phyloP scores from a whole-genome alignment of 2,329 filamentous ascomycete genomes.

The Penicillium sp. region DNA sequence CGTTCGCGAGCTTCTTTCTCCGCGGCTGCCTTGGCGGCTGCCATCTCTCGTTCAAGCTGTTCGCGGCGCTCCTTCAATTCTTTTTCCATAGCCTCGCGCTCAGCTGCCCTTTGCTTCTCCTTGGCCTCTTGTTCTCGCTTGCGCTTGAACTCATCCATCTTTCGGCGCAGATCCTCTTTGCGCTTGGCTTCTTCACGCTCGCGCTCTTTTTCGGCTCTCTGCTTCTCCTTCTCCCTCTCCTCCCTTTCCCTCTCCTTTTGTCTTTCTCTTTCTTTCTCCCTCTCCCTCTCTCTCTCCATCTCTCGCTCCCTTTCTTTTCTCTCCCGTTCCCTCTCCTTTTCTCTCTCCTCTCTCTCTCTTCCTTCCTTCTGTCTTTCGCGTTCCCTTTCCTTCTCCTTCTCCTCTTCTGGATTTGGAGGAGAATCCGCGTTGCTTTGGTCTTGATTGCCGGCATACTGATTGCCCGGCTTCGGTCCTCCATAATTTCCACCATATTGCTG shows the following conservation, averaged over 20 bases:
- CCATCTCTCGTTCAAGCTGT: conserved; percentile 40
- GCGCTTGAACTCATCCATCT: conserved; percentile 40
- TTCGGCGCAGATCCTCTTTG: conserved; percentile 38
- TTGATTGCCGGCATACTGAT: conserved; percentile 37
- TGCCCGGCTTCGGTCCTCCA: conserved; percentile 29
- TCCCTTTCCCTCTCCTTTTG: conserved; percentile 2
- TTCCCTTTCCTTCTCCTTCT: not conserved
- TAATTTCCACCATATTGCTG: conserved; percentile 31
- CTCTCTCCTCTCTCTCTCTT: conserved; percentile 4
- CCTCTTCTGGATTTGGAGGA: conserved; percentile 15
- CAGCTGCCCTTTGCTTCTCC: conserved; percentile 39
- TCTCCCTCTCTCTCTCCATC: not conserved
- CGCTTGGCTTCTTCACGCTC: conserved; percentile 34
- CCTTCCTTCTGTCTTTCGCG: conserved; percentile 12
- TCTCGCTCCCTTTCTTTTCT: conserved; percentile 23
- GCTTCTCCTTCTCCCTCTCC: conserved; percentile 19
- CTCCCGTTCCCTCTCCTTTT: conserved; percentile 11
- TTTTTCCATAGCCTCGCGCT: conserved; percentile 42
- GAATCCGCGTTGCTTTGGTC: conserved; percentile 32
- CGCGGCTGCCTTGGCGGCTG: conserved; percentile 31
- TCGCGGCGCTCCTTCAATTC: conserved; percentile 41
- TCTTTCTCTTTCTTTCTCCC: not conserved
- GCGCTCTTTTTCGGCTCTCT: conserved; percentile 26
- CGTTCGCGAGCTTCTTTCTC: conserved; percentile 37
- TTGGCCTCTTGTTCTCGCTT: conserved; percentile 38